Base-by-base conservation (phyloP, 176 grass and related monocot species). In the Areca catechu region DNA sequence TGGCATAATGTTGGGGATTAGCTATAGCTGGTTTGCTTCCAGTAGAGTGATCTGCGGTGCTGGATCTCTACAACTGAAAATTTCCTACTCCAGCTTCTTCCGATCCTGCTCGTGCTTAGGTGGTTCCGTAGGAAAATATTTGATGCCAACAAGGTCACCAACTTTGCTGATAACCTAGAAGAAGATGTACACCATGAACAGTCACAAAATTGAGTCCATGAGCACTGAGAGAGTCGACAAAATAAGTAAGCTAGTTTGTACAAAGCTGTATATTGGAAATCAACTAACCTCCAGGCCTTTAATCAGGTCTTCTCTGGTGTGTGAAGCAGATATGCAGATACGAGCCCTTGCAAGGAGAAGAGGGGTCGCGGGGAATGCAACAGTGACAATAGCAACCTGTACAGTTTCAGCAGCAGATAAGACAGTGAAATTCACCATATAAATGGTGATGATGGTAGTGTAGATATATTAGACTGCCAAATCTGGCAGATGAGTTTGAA, bases 301-400 rank as follows among this genome's bases (percentile, higher is more conserved):
- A 22, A 88, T 71, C 25, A 95, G 65, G 56, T 93, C 88, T 53
- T 86, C 79, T 73, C 76, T 76, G n/a, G 70, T 80, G 66, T 93
- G 88, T 24, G 88, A 86, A 74, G 88, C 83, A 49, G 83, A 92
- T 69, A 92, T 92, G 70, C 88, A 92, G 62, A 92, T 80, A 1
- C 79, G 79, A 21, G 88, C 83, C 60, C 88, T 83, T 64, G 88
- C 76, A 68, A 86, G 77, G 24, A 93, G 83, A 50, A 93, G 79
- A 53, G 88, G 83, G 48, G 83, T 93, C 0, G 88, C 88, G 22
- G 88, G 88, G 60, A 93, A 93, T 58, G 88, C 79, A 65, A 93
- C 83, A 3, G 72, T 83, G 62, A 83, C 83, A 65, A 93, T 65
- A n/a, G 88, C 88, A 63, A 93, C 88, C 88, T 93, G 58, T 17